Evolutionary conservation across 129 eudicot genomes (phyloP).

Genomic region (Artemisia tridentata): DNA sequence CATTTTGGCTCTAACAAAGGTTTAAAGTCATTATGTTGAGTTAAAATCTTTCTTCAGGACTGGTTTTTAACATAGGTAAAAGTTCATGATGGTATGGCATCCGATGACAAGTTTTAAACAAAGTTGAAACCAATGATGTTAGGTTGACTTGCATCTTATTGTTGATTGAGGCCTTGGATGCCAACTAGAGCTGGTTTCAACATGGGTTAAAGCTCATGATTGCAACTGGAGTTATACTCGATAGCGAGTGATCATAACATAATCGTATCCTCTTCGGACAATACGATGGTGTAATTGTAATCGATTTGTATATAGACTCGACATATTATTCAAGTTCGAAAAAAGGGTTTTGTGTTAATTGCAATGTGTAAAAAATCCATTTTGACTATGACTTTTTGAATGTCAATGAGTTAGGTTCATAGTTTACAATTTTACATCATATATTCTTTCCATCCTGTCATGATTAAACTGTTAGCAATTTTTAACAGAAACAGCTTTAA

Average conservation of each 20-base stretch:
- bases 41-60: not conserved
- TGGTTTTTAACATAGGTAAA: not conserved
- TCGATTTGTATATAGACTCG: not conserved
- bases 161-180: not conserved
- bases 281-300: not conserved
- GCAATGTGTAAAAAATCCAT: not conserved
- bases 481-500: not conserved
- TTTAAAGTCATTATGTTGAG: conserved; percentile 23
- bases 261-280: not conserved
- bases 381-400: not conserved
- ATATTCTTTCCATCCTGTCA: not conserved
- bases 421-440: conserved; percentile 17
- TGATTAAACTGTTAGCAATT: not conserved
- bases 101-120: conserved; percentile 27
- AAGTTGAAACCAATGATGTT: conserved; percentile 5
- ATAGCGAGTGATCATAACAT: no score
- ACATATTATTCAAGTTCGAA: no score
- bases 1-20: conserved; percentile 7
- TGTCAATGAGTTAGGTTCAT: conserved; percentile 19
- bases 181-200: not conserved
- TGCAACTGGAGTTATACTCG: not conserved
- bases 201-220: conserved; percentile 4
- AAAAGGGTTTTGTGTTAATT: no score
- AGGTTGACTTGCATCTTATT: not conserved
- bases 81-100: conserved; percentile 21